A percentile compares a stretch with the other conserved stretches of the same genome.
Conservation (phyloP, 1,284 basidiomycete species). For the Cutaneotrichosporon sp. region DNA sequence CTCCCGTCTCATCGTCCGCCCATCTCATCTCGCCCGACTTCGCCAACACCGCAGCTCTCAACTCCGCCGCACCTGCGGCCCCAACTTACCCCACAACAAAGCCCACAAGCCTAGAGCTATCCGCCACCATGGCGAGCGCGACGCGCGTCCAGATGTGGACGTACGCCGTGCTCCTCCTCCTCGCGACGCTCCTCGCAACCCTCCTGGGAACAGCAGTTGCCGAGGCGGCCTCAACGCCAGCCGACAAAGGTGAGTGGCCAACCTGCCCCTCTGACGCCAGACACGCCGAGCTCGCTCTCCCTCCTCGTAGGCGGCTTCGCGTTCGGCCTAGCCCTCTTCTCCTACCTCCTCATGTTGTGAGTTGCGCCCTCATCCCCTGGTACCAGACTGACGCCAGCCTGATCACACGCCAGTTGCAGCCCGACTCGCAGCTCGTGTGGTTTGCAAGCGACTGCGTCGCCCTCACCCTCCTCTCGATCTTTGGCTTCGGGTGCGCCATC, state of each 20-base stretch:
- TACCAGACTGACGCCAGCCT: background rate
- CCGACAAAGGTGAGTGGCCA: background rate
- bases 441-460: background rate
- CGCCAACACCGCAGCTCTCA: background rate
- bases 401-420: background rate
- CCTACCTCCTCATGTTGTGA: slow-evolving; percentile 4
- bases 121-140: background rate
- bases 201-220: background rate
- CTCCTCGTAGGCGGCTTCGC: background rate
- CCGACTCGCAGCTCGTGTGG: background rate
- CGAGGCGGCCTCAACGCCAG: background rate
- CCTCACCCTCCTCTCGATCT: background rate
- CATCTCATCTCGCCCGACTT: background rate
- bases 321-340: background rate
- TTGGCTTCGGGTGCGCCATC: background rate
- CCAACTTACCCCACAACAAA: background rate
- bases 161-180: background rate
- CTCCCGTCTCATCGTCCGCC: background rate
- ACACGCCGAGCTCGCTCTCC: background rate
- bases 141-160: background rate
- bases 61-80: no score
- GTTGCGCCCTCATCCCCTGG: background rate
- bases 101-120: background rate
- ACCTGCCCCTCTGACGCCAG: background rate
- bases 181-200: background rate